Percentiles rank a stretch among this genome's conserved stretches.
phyloP scores from a whole-genome alignment of 192 early-diverging fungal species.

The Phlyctochytrium planicorne region DNA sequence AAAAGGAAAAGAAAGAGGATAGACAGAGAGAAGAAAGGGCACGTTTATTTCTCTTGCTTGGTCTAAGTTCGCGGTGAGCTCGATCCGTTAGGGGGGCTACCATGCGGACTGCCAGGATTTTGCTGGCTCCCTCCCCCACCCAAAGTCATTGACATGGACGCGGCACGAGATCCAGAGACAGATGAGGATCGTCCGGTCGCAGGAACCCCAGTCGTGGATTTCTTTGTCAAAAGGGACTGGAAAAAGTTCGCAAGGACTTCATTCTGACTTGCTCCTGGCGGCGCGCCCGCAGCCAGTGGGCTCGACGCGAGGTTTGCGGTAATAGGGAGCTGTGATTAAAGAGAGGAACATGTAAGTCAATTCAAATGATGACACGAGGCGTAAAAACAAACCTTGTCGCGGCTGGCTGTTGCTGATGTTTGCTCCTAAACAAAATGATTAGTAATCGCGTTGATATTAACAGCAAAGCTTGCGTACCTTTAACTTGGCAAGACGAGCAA shows the following conservation, averaged over 20 bases:
- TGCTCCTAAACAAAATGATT: too few relatives aligned
- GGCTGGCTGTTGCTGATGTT: too few relatives aligned
- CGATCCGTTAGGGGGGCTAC: neutral
- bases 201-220: conserved; percentile 2
- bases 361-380: too few relatives aligned
- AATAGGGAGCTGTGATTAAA: neutral
- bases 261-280: conserved; percentile 48
- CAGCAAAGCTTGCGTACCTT: too few relatives aligned
- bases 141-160: neutral
- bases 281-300: neutral
- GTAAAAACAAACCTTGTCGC: too few relatives aligned
- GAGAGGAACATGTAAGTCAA: neutral
- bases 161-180: neutral
- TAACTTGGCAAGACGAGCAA: conserved; percentile 31
- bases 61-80: too few relatives aligned
- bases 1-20: too few relatives aligned
- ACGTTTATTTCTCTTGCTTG: too few relatives aligned
- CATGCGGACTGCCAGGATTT: neutral
- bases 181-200: neutral
- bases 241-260: conserved; percentile 90
- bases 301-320: too few relatives aligned
- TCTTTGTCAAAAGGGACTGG: conserved; percentile 63
- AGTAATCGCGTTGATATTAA: too few relatives aligned
- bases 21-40: too few relatives aligned
- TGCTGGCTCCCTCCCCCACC: neutral